These are phyloP conservation scores for Parafenestella ontariensis DNA, from an alignment of 2,329 filamentous ascomycete species.

Conservation along the genomic window DNA sequence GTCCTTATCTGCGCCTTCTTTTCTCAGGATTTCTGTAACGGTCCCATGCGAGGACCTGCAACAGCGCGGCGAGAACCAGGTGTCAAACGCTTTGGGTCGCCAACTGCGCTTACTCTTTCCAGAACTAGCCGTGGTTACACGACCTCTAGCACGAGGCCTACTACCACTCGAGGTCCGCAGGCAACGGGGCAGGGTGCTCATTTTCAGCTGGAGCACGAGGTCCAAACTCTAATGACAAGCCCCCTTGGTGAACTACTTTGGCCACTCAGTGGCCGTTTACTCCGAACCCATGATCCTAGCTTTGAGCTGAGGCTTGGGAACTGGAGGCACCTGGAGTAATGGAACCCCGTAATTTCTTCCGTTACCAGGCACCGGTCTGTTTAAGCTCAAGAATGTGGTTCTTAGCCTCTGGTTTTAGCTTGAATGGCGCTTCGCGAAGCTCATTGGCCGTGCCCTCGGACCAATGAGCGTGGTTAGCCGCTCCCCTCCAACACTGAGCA, in stretches of 20 bases:
- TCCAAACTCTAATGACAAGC: not conserved
- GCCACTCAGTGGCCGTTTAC: not conserved
- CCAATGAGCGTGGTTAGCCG: conserved; percentile 12
- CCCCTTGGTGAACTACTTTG: not conserved
- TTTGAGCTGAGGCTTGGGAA: conserved; percentile 11
- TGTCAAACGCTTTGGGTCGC: not conserved
- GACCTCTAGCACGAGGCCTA: not conserved
- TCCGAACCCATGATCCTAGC: conserved; percentile 23
- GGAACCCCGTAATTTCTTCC: not conserved
- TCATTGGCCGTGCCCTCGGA: conserved; percentile 11
- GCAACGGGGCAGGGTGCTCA: not conserved
- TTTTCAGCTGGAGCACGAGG: not conserved
- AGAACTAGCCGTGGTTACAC: not conserved
- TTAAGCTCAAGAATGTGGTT: conserved; percentile 9
- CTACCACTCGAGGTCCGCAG: not conserved
- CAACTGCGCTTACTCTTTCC: not conserved
- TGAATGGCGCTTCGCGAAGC: conserved; percentile 4
- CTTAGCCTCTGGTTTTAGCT: not conserved
- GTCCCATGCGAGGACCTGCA: not conserved
- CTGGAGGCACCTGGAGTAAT: too few species aligned
- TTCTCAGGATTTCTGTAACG: not conserved
- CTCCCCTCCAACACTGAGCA: conserved; percentile 3
- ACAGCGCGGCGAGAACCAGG: not conserved
- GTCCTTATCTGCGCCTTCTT: not conserved
- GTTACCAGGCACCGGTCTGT: conserved; percentile 4